Base-by-base conservation (phyloP, 192 early-diverging fungal genomes). In the Spizellomyces punctatus region DNA sequence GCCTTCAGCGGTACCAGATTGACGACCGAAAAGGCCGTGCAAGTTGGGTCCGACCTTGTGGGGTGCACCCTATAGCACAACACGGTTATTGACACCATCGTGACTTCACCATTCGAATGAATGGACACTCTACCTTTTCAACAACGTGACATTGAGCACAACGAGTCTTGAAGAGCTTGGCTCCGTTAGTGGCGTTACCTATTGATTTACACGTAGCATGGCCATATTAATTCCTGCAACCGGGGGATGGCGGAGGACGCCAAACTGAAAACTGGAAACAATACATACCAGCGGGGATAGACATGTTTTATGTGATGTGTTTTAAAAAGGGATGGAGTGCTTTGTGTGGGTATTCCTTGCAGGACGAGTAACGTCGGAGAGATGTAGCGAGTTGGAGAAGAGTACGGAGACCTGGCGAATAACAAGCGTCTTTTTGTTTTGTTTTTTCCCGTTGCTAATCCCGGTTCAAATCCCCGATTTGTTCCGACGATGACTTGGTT, bases 71-170 rank as follows among this genome's bases (percentile, higher is more conserved):
- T 90, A 71, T 22, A 46, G 14, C 41, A 77, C 27, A 36, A 36
- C 27, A 3, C 27, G 27, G 27, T 36, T 36, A 36, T 36, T 36
- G 27, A 36, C 27, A 36, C 3, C 27, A 36, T 36, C 27, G 27
- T 36, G 27, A 36, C 27, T 36, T 36, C 3, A 36, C 27, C 27
- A 36, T 36, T 36, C 27, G 3, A 36, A 36, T 2, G 27, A 36
- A 3, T 36, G 27, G 27, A 36, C 27, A 36, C 27, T 36, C 27
- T 27, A 16, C 81, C 45, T 55, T 61, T 69, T 98, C 95, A 42
- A 95, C 89, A 72, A 95, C 95, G 89, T 98, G 95, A 88, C 96
- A 98, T 80, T 95, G 94, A 66, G 96, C 95, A 73, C 96, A 98
- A 69, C 96, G 93, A 75, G 96, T 98, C 89, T 98, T 98, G 91